phyloP scores from a whole-genome alignment of 1,139 yeast species.

The Keqinozyma sinolaborantium region DNA sequence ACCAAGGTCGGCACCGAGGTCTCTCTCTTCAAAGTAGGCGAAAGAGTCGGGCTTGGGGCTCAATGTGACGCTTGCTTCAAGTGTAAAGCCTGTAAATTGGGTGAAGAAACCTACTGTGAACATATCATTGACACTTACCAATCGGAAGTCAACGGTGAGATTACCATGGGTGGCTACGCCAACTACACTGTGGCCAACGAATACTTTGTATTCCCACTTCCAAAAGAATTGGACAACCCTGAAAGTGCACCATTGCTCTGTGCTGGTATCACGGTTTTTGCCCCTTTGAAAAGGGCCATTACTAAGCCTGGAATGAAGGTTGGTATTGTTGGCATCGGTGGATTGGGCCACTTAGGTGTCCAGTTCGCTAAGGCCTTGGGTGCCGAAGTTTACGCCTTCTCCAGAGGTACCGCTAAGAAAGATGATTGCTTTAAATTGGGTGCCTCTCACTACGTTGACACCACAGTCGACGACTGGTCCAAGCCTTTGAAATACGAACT shows the following conservation, averaged over 20 bases:
- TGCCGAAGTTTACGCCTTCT: conserved; percentile 34
- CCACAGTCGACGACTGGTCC: conserved; percentile 27
- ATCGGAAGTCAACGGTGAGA: conserved; percentile 27
- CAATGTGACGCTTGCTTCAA: conserved; percentile 41
- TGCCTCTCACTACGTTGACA: conserved; percentile 32
- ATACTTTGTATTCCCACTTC: conserved; percentile 50
- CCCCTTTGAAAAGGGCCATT: conserved; percentile 45
- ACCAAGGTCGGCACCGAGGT: conserved; percentile 46
- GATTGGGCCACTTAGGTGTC: conserved; percentile 37
- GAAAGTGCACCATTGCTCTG: conserved; percentile 63
- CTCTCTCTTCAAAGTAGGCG: conserved; percentile 44
- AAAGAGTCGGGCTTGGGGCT: conserved; percentile 61
- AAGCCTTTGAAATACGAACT: conserved; percentile 24
- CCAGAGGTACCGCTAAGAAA: conserved; percentile 29
- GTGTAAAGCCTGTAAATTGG: conserved; percentile 42
- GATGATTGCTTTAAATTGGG: conserved; percentile 31
- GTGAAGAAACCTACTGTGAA: conserved; percentile 48
- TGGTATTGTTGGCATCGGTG: conserved; percentile 44
- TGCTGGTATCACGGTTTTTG: conserved; percentile 59
- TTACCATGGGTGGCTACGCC: conserved; percentile 57
- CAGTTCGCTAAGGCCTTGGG: conserved; percentile 38
- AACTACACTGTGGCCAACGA: conserved; percentile 49
- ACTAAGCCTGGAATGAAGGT: conserved; percentile 25
- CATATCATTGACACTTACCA: conserved; percentile 42
- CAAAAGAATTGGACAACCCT: conserved; percentile 41